phyloP scores from a whole-genome alignment of 176 grass and related monocot genomes.

The Avena sativa region DNA sequence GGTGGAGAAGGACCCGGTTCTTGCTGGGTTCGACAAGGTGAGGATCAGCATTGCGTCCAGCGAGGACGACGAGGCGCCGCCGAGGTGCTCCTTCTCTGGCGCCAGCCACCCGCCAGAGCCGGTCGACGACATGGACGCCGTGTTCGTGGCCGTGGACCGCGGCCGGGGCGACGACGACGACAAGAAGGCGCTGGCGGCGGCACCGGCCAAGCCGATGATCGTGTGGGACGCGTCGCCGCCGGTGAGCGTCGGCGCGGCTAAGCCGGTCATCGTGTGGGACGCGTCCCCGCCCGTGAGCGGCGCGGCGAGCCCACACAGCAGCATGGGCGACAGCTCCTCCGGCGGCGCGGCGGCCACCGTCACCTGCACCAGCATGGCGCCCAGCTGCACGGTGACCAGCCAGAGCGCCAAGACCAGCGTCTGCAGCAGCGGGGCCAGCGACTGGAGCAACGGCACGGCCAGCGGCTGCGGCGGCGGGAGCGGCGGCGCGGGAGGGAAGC shows the following conservation, averaged over 20 bases:
- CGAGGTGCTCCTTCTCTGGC: slow-evolving; percentile 56
- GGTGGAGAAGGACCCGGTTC: slow-evolving; percentile 10
- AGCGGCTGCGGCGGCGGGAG: not conserved
- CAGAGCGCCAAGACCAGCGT: slow-evolving; percentile 65
- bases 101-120: slow-evolving; percentile 68
- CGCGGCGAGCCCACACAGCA: slow-evolving; percentile 62
- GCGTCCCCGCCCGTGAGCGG: slow-evolving; percentile 52
- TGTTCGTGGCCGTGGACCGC: slow-evolving; percentile 41
- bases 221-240: slow-evolving; percentile 58
- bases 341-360: slow-evolving; percentile 45
- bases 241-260: slow-evolving; percentile 29
- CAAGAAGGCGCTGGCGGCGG: not conserved
- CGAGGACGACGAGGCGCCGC: slow-evolving; percentile 39
- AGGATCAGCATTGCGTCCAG: slow-evolving; percentile 59
- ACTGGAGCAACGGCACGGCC: slow-evolving; percentile 46
- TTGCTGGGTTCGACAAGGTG: slow-evolving; percentile 52
- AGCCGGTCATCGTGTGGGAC: slow-evolving; percentile 52
- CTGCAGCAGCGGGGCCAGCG: slow-evolving; percentile 63
- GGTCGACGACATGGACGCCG: slow-evolving; percentile 57
- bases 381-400: slow-evolving; percentile 57
- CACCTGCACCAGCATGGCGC: slow-evolving; percentile 56
- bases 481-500: slow-evolving; percentile 40
- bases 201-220: slow-evolving; percentile 23
- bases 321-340: slow-evolving; percentile 57
- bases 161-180: no score